These are phyloP conservation scores for Macrolepiota dolichaula DNA, from an alignment of 768 basidiomycete species.

Conservation along the genomic window DNA sequence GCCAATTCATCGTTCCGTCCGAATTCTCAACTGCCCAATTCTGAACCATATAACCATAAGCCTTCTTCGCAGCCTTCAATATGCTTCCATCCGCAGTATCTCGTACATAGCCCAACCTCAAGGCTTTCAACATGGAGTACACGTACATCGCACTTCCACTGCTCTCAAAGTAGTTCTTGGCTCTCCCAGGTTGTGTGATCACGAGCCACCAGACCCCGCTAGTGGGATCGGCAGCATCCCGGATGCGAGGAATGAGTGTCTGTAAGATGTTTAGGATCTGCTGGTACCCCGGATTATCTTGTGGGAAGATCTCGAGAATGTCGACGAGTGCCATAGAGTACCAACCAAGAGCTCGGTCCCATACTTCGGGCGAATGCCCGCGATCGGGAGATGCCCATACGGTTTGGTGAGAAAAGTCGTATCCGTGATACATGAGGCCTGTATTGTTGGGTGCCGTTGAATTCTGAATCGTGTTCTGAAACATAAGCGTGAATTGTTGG, in stretches of 20 bases:
- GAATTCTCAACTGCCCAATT: slow-evolving; percentile 38
- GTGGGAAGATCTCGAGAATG: slow-evolving; percentile 34
- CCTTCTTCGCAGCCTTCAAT: slow-evolving; percentile 33
- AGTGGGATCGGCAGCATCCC: slow-evolving; percentile 33
- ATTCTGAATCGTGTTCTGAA: slow-evolving; percentile 38
- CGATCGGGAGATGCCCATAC: slow-evolving; percentile 43
- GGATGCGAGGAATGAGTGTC: slow-evolving; percentile 31
- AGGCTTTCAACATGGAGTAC: slow-evolving; percentile 41
- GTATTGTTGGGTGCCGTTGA: slow-evolving; percentile 34
- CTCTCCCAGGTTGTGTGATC: slow-evolving; percentile 42
- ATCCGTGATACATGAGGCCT: slow-evolving; percentile 46
- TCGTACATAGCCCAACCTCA: slow-evolving; percentile 36
- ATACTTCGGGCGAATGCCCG: slow-evolving; percentile 46
- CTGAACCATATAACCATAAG: slow-evolving; percentile 36
- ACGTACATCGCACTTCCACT: slow-evolving; percentile 44
- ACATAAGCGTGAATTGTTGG: slow-evolving; percentile 40
- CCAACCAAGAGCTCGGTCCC: slow-evolving; percentile 48
- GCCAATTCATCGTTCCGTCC: slow-evolving; percentile 44
- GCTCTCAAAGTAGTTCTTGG: slow-evolving; percentile 48
- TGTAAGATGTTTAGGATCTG: slow-evolving; percentile 30
- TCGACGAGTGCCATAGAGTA: slow-evolving; percentile 49
- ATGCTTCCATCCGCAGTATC: slow-evolving; percentile 35
- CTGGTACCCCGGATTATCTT: slow-evolving; percentile 24
- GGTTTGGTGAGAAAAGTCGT: slow-evolving; percentile 40
- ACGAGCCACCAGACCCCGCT: slow-evolving; percentile 50